Base-by-base conservation (phyloP, 805 yeast species). In the Starmerella stigmatis region DNA sequence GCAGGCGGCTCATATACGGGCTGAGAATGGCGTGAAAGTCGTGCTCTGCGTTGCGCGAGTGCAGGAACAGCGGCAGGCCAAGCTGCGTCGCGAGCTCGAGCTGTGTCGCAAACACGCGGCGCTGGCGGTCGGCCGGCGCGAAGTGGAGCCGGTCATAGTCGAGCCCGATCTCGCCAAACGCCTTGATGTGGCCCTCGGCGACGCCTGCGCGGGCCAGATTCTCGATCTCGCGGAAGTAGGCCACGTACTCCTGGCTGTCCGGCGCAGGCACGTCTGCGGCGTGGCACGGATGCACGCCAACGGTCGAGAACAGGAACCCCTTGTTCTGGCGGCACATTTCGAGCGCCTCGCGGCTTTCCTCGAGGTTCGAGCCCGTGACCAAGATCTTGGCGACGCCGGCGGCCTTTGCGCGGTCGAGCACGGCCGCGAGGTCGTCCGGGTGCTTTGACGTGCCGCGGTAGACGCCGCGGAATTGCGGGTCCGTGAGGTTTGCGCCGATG, bases 271-370 rank as follows among this genome's bases (percentile, higher is more conserved):
- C 50, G 11, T 57, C 56, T 2, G 53, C 56, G 0, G 86, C 94
- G 15, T 81, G 69, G 63, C 98, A 89, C 0, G 99, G 99, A 65
- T 92, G 99, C 2, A 89, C 94, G 11, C 99, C 98, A 2, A 79
- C 88, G 0, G 98, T 92, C 25, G 79, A 39, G 29, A 35, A 52
- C 10, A 60, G 41, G 22, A 51, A 57, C 12, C 44, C 42, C 4
- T 66, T 64, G 45, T 64, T 62, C 41, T 61, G 49, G 3, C 44
- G 42, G 43, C 51, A 78, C 25, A 88, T 57, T 13, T 69, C 71
- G 15, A 83, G 61, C 7, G 86, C 81, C n/a, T 68, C 65, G 28
- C 60, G 56, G 17, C 88, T 76, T 55, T 89, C 96, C 1, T 61
- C 57, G 6, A 86, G 65, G 2, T 81, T 75, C 0, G 94, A 79